A percentile compares a stretch with the other conserved stretches of the same genome.
Evolutionary conservation across 352 stramenopile species (phyloP).

Genomic region (Globisporangium iwayamae): DNA sequence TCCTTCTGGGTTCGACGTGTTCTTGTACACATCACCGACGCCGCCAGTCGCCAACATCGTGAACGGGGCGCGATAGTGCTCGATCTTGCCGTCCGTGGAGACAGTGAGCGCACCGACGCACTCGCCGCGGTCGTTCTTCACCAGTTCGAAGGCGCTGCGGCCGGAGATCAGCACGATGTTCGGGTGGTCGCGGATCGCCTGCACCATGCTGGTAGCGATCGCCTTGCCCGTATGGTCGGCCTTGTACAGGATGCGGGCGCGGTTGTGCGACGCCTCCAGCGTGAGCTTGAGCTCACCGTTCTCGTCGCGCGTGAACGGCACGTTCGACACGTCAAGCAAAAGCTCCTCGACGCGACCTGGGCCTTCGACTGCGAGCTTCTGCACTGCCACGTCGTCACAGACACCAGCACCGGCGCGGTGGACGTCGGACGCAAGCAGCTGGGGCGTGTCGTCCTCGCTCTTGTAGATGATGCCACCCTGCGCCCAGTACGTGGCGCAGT

Average conservation of each 20-base stretch:
- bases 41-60: constrained; percentile 93
- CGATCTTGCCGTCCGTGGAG: constrained; percentile 41
- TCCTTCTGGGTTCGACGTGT: constrained; percentile 92
- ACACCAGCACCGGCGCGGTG: constrained; percentile 87
- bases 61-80: constrained; percentile 73
- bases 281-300: constrained; percentile 71
- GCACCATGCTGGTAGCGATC: constrained; percentile 91
- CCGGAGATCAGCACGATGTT: constrained; percentile 80
- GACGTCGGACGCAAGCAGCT: constrained; percentile 87
- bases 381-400: constrained; percentile 88
- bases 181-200: constrained; percentile 78
- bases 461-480: constrained; percentile 97
- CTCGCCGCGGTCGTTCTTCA: constrained; percentile 48
- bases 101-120: constrained; percentile 81
- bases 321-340: constrained; percentile 81
- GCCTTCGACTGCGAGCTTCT: constrained; percentile 91
- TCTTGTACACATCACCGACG: constrained; percentile 92
- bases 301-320: constrained; percentile 86
- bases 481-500: constrained; percentile 95
- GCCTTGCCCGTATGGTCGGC: constrained; percentile 90
- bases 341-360: constrained; percentile 88
- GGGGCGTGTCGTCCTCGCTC: constrained; percentile 79
- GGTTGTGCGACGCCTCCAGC: constrained; percentile 91
- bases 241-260: constrained; percentile 92
- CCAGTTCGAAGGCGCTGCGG: constrained; percentile 72